Percentiles rank a stretch among this genome's conserved stretches.
Evolutionary conservation across 352 stramenopile genomes (phyloP).

Genomic region (Globisporangium carolinianum): DNA sequence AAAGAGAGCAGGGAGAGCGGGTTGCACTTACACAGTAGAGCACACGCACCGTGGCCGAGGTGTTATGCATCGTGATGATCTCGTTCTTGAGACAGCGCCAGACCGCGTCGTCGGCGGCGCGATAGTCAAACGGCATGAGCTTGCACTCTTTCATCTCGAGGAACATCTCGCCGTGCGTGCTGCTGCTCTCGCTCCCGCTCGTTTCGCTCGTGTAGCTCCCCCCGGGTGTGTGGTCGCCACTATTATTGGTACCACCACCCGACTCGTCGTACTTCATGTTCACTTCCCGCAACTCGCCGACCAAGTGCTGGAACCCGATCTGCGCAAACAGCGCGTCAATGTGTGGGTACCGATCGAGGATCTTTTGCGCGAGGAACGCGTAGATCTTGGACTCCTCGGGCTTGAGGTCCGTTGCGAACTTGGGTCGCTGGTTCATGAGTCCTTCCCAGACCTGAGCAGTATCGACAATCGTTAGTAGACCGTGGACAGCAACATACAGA

Average conservation of each 20-base stretch:
- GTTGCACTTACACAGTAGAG: not conserved
- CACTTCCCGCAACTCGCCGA: slow-evolving; percentile 6
- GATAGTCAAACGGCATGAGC: slow-evolving; percentile 42
- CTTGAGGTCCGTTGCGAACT: slow-evolving; percentile 9
- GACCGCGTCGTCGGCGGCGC: slow-evolving; percentile 21
- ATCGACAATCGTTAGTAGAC: too few relatives aligned
- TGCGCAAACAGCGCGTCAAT: slow-evolving; percentile 12
- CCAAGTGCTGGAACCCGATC: not conserved
- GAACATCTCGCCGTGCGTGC: slow-evolving; percentile 4
- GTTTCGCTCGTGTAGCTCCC: not conserved
- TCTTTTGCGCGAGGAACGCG: slow-evolving; percentile 12
- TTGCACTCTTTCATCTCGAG: slow-evolving; percentile 49
- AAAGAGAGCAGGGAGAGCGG: not conserved
- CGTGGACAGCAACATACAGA: not conserved
- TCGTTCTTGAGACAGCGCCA: slow-evolving; percentile 28
- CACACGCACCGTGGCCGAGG: slow-evolving; percentile 8
- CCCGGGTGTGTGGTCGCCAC: not conserved
- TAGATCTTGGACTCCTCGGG: slow-evolving; percentile 16
- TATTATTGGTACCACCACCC: not conserved
- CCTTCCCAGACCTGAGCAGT: slow-evolving; percentile 9
- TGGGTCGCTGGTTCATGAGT: slow-evolving; percentile 9
- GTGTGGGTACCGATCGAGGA: slow-evolving; percentile 10
- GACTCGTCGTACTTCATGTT: slow-evolving; percentile 10
- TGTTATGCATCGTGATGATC: slow-evolving; percentile 15
- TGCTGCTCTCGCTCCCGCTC: not conserved